Evolutionary conservation across 192 early-diverging fungal genomes (phyloP), one percentile per base, ranked within the genome.

Genomic region (Coemansia sp.): DNA sequence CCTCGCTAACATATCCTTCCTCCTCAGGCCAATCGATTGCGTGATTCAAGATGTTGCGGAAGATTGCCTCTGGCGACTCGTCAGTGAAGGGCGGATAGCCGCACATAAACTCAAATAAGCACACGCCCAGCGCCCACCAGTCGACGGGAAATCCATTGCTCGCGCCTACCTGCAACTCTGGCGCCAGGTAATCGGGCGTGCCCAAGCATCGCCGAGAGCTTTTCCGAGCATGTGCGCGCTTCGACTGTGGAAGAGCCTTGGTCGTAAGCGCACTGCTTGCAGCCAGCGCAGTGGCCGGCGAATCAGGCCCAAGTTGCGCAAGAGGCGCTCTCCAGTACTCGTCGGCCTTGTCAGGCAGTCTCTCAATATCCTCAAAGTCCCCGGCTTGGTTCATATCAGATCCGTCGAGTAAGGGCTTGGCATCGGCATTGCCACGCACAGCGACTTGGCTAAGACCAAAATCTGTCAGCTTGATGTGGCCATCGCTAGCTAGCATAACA

Each of bases 41-140:
- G 37, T 82, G 84, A 66, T 93, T 91, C 14, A 97, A 85, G 76
- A 97, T 97, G 69, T 95, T 95, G 65, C 84, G 84, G 74, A 96
- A 97, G 61, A 97, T 97, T 5, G 85, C 85, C 72, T 95, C 92
- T 5, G 93, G 90, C 1, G 89, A 76, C 19, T 95, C 92, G 74
- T 94, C 95, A 60, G 89, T 93, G 67, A 97, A 97, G 0, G 95
- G 95, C 29, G 95, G 94, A 63, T 92, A 92, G 36, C 95, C 95
- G 12, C 87, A 85, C 46, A 97, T 68, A 80, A 93, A 94, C 77
- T 98, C 96, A 75, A 91, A 98, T 31, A 96, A 66, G 55, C 94
- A 93, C 32, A 97, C 89, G 27, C 97, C 97, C 15, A 98, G 74
- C 1, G 94, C 88, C 97, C 97, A 98, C 95, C 94, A 98, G 68